Base-by-base conservation (phyloP, 2,329 filamentous ascomycete species). In the Sarocladium brachiariae region DNA sequence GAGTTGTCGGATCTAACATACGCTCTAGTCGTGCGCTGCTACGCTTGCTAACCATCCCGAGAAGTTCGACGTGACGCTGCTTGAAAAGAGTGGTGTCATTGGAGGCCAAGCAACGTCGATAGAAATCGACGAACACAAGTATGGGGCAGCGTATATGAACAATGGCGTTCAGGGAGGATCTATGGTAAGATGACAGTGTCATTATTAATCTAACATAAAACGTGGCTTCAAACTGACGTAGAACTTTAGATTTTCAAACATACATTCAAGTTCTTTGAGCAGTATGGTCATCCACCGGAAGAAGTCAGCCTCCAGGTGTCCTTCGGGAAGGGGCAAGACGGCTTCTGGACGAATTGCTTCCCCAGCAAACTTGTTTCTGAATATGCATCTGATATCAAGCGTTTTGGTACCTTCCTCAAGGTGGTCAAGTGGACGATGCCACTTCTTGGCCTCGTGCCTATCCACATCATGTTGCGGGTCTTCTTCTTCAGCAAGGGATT, bases 401-500 rank as follows among this genome's bases (percentile, higher is more conserved):
- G 73, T 23, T 83, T 84, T 58, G 71, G 71, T 53, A 64, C 62
- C 48, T 78, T 83, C 64, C 65, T 83, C 48, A 78, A 72, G 50
- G 65, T 83, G 16, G 71, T 83, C 10, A 74, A 79, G 45, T 77
- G 71, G 72, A 77, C 80, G n/a, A 76, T 83, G 67, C 61, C 81
- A 1, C 59, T 84, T 27, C 73, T 84, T 43, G 80, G 77, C 1
- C 63, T 85, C 2, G 60, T 85, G 1, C 81, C 81, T 0, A 81
- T 89, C 58, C 81, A 79, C 53, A 65, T 81, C 30, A 75, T 89
- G 62, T 72, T 89, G 57, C 78, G 78, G 51, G 64, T 88, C 48
- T 88, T 87, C 64, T 69, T 80, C 51, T 89, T 89, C 65, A 83
- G 74, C 51, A 73, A 78, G 9, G 83, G 86, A 51, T 90, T 89